Evolutionary conservation across 1,139 yeast genomes (phyloP).

Genomic region (Saccharomyces pastorianus): DNA sequence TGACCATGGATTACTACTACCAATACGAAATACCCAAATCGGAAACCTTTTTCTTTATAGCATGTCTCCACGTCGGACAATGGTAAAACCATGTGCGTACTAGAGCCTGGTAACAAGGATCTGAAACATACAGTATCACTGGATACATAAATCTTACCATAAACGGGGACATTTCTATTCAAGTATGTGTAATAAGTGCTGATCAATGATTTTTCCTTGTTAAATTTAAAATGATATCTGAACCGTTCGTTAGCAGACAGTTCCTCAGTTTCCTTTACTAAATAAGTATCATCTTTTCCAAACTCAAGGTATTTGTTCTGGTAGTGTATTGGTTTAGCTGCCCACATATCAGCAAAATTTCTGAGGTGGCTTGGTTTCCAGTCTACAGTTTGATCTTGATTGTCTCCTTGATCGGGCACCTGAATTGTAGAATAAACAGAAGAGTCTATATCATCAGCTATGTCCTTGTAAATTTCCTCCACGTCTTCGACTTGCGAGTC

Average conservation of each 20-base stretch:
- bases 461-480: neutral
- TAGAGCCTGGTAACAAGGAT: conserved; percentile 69
- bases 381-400: conserved; percentile 7
- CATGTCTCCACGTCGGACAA: conserved; percentile 61
- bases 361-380: conserved; percentile 30
- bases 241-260: conserved; percentile 43
- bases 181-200: conserved; percentile 70
- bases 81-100: conserved; percentile 84
- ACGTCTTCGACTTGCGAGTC: neutral
- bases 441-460: conserved; percentile 1
- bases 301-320: conserved; percentile 34
- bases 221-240: conserved; percentile 56
- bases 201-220: conserved; percentile 43
- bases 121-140: conserved; percentile 63
- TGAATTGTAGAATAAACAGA: neutral
- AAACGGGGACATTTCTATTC: conserved; percentile 62
- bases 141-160: conserved; percentile 76
- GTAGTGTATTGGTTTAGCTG: conserved; percentile 60
- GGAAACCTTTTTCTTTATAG: conserved; percentile 54
- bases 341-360: conserved; percentile 52
- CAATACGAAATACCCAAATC: conserved; percentile 62
- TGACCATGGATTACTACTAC: conserved; percentile 62
- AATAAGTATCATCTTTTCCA: conserved; percentile 40
- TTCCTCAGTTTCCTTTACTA: conserved; percentile 40
- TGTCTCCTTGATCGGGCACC: conserved; percentile 1